Evolutionary conservation across 1,139 yeast species (phyloP), one percentile per base, ranked within the genome.

Genomic region (Yamadazyma songkhlaensis): DNA sequence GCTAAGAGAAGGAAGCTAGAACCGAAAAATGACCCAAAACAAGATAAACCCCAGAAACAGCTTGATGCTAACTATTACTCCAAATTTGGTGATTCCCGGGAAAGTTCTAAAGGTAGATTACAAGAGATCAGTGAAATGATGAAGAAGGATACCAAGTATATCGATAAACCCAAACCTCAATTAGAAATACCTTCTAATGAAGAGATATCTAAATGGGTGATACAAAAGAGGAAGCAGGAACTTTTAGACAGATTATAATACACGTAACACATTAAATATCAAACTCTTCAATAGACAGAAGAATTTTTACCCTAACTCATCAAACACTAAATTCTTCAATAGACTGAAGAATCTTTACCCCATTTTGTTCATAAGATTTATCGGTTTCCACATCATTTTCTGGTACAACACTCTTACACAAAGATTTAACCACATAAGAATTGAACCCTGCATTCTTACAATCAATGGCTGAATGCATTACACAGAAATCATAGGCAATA

Each of bases 401-500:
- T 1, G 71, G 67, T 39, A 51, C 51, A 9, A 70, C 75, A 34
- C 67, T 55, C 39, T 48, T 59, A 34, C 64, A 70, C 32, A 77
- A 77, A 23, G 77, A 76, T 42, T 67, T 66, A 9, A 87, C 48
- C 2, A 90, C 86, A 38, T 54, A 67, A 0, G 95, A 79, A 5
- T 72, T 60, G 55, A 74, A 88, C 0, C 95, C 95, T 17, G 67
- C 50, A 9, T 57, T 59, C 0, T 73, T 76, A 25, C 89, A 72
- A 45, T 89, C 95, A 24, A 78, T 54, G 1, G 95, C 88, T 0
- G 95, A 83, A 52, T 79, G 70, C 48, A 77, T 62, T 7, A 90
- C 97, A 58, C 97, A 90, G 56, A 65, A 88, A 55, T 90, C 97
- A 45, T 79, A 78, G 0, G 97, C 97, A 24, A 90, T 53, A 0